phyloP scores from a whole-genome alignment of 352 stramenopile genomes.

The Pythium guiyangense region DNA sequence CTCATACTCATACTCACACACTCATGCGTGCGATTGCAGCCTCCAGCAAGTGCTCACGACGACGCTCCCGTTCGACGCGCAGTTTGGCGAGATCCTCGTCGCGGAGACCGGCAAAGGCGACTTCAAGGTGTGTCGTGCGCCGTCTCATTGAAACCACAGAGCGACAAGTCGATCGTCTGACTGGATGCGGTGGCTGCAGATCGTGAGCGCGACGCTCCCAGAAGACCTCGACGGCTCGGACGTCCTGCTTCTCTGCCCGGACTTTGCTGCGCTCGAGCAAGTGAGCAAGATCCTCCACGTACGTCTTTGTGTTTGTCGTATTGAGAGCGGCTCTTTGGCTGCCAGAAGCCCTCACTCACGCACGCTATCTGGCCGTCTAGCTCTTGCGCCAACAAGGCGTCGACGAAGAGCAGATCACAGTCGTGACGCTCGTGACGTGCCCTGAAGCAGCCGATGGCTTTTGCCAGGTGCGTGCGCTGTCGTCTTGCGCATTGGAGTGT shows the following conservation, averaged over 20 bases:
- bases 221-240: constrained; percentile 63
- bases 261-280: constrained; percentile 58
- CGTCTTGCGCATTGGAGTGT: too few relatives aligned
- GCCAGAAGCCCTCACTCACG: too few relatives aligned
- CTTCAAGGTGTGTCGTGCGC: constrained; percentile 27
- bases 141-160: neutral
- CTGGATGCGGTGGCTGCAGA: constrained; percentile 14
- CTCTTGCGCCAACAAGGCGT: constrained; percentile 68
- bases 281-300: constrained; percentile 75
- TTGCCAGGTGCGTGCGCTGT: constrained; percentile 53
- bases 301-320: too few relatives aligned
- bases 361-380: too few relatives aligned
- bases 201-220: constrained; percentile 49
- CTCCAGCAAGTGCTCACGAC: constrained; percentile 46
- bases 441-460: constrained; percentile 76
- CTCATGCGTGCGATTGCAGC: constrained; percentile 17
- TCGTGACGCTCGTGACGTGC: constrained; percentile 78
- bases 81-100: constrained; percentile 58
- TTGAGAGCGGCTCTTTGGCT: too few relatives aligned
- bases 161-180: too few relatives aligned
- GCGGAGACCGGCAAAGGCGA: constrained; percentile 34
- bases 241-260: constrained; percentile 62
- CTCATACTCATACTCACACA: constrained; percentile 3
- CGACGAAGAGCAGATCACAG: constrained; percentile 70
- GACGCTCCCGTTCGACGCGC: constrained; percentile 64